Percentiles rank a stretch among this genome's conserved stretches.
Conservation (phyloP, 2,329 filamentous ascomycete species). For the Nemania diffusa region DNA sequence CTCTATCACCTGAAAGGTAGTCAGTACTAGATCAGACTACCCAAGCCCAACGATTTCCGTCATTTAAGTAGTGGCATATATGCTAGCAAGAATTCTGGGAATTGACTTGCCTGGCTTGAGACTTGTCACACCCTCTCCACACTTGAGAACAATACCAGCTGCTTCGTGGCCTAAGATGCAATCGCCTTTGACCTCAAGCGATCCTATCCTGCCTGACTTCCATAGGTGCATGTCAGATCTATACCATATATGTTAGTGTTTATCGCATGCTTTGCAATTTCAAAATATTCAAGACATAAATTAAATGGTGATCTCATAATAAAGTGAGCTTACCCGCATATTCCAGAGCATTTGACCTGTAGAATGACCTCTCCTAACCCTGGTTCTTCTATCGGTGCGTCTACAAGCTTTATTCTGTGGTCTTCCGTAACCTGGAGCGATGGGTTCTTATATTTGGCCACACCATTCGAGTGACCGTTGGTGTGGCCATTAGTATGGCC, state of each 20-base stretch:
- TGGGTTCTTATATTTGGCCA: slow-evolving; percentile 56
- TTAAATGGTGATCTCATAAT: not conserved
- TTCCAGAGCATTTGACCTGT: slow-evolving; percentile 71
- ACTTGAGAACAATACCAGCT: slow-evolving; percentile 67
- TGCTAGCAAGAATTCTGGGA: not conserved
- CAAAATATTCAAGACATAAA: not conserved
- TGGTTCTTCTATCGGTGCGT: slow-evolving; percentile 67
- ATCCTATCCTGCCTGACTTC: slow-evolving; percentile 72
- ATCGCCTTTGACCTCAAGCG: slow-evolving; percentile 69
- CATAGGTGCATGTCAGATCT: slow-evolving; percentile 76
- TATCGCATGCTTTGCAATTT: not conserved
- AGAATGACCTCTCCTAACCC: slow-evolving; percentile 65
- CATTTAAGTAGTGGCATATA: not conserved
- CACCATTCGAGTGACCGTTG: slow-evolving; percentile 36
- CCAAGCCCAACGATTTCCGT: not conserved
- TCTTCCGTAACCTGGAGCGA: slow-evolving; percentile 69
- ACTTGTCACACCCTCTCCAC: slow-evolving; percentile 64
- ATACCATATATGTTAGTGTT: slow-evolving; percentile 41
- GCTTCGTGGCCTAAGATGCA: slow-evolving; percentile 75
- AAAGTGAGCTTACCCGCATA: slow-evolving; percentile 64
- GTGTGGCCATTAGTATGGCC: slow-evolving; percentile 38
- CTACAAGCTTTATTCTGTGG: slow-evolving; percentile 65
- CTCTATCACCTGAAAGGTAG: slow-evolving; percentile 63
- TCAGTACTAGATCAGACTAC: slow-evolving; percentile 10
- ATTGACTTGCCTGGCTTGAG: slow-evolving; percentile 56